Base-by-base conservation (phyloP, 2,329 filamentous ascomycete species). In the Pestalotiopsis sp. region DNA sequence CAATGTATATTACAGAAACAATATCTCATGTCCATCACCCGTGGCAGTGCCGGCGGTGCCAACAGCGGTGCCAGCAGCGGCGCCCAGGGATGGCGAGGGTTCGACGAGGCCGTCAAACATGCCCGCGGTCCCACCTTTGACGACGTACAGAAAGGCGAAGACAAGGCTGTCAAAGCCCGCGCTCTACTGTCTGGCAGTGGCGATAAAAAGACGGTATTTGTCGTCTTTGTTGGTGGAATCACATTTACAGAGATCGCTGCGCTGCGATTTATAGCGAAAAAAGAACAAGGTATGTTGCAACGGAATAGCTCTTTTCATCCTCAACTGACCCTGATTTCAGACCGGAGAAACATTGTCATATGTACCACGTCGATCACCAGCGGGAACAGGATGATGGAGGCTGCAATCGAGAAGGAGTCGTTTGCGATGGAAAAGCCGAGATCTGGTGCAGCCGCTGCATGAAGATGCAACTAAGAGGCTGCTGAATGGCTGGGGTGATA, bases 211-310 rank as follows among this genome's bases (percentile, higher is more conserved):
- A 95, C 93, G 0, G 92, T 97, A 0, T 93, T 98, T 76, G 91
- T 99, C n/a, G 97, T 98, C 74, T 98, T 98, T 81, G 84, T 99
- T 20, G 96, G 96, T n/a, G 97, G 96, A 1, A 93, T 99, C 67
- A 98, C 94, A 0, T 97, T 97, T 77, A 95, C 96, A 0, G 96
- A 99, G 81, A 95, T 99, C 78, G 94, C 97, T 56, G 96, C 97
- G 23, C 79, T 99, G 77, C 88, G 97, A 67, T 98, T 97, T 78
- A 92, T 99, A 73, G 93, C 93, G 11, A 90, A 90, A 77, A 91
- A 95, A 80, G 91, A 96, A 89, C 88, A 93, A 85, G 87, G 89
- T 90, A 77, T 73, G 84, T 76, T 25, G 31, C 62, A 31, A 38
- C 60, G 56, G 68, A 52, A 64, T 68, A 64, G 69, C 58, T 64